Conservation (phyloP, 2,329 filamentous ascomycete species). For the Microsporum audouinii region DNA sequence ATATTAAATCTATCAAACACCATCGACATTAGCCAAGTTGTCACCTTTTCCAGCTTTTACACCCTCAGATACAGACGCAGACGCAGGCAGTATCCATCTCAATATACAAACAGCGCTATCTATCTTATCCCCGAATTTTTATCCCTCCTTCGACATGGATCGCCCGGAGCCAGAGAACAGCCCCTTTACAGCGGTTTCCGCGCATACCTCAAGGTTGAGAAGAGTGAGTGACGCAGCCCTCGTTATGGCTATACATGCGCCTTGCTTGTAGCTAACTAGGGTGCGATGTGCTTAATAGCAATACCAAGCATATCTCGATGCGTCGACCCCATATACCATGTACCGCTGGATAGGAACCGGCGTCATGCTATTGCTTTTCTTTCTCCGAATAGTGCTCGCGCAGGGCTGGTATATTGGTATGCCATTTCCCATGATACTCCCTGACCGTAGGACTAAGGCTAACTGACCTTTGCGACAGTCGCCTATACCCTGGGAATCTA, state of each 20-base stretch:
- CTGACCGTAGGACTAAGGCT: not conserved
- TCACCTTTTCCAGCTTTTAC: not conserved
- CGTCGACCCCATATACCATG: constrained; percentile 75
- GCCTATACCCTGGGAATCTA: constrained; percentile 98
- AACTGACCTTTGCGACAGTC: constrained; percentile 43
- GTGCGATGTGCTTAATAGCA: constrained; percentile 43
- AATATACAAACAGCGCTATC: not conserved
- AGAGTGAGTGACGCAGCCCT: constrained; percentile 25
- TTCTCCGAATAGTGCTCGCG: constrained; percentile 74
- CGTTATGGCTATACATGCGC: not conserved
- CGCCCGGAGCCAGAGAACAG: constrained; percentile 76
- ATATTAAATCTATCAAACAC: not conserved
- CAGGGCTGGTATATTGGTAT: constrained; percentile 98
- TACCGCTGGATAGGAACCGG: constrained; percentile 89
- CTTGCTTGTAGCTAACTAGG: not conserved
- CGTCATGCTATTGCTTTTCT: constrained; percentile 65
- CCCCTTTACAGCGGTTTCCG: constrained; percentile 79
- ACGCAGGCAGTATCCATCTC: not conserved
- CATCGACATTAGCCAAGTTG: not conserved
- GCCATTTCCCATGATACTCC: constrained; percentile 14
- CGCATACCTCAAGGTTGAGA: constrained; percentile 53
- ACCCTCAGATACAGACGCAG: not conserved
- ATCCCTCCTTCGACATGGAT: constrained; percentile 52
- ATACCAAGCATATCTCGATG: constrained; percentile 90
- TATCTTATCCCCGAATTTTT: not conserved